phyloP scores from a whole-genome alignment of 225 moss, liverwort and hornwort species.

The Anthoceros angustus region DNA sequence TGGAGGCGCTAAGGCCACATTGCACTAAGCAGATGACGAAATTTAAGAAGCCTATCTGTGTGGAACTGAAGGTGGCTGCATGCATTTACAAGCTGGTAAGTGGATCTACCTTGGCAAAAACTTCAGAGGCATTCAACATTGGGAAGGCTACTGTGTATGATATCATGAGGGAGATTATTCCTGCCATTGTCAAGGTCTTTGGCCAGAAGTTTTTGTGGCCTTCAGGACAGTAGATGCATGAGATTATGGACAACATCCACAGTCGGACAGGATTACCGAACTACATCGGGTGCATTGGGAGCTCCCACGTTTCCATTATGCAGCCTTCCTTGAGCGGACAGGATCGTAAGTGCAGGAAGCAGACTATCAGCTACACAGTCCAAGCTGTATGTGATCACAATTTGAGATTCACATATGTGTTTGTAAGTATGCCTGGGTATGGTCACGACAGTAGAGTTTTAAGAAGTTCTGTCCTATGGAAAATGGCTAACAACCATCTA shows the following conservation, averaged over 20 bases:
- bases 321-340: constrained; percentile 7
- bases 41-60: constrained; percentile 11
- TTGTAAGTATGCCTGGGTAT: constrained; percentile 11
- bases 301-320: constrained; percentile 12
- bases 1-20: constrained; percentile 9
- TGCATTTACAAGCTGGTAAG: constrained; percentile 15
- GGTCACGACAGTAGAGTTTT: constrained; percentile 11
- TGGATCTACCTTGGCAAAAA: constrained; percentile 10
- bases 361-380: constrained; percentile 11
- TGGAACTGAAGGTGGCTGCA: constrained; percentile 13
- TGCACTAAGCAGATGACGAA: constrained; percentile 12
- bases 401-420: constrained; percentile 11
- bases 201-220: constrained; percentile 10
- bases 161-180: constrained; percentile 13
- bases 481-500: neutral
- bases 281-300: constrained; percentile 11
- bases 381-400: constrained; percentile 15
- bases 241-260: constrained; percentile 6
- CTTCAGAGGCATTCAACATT: constrained; percentile 14
- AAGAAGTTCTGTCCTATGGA: constrained; percentile 10
- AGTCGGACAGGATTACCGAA: constrained; percentile 10
- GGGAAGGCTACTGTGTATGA: constrained; percentile 13
- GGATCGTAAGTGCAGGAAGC: constrained; percentile 10
- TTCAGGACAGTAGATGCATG: constrained; percentile 6
- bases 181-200: constrained; percentile 11